A percentile compares a stretch with the other conserved stretches of the same genome.
These are phyloP conservation scores for Tetradesmus lagerheimii DNA, from an alignment of 139 green algal genomes.

Conservation along the genomic window DNA sequence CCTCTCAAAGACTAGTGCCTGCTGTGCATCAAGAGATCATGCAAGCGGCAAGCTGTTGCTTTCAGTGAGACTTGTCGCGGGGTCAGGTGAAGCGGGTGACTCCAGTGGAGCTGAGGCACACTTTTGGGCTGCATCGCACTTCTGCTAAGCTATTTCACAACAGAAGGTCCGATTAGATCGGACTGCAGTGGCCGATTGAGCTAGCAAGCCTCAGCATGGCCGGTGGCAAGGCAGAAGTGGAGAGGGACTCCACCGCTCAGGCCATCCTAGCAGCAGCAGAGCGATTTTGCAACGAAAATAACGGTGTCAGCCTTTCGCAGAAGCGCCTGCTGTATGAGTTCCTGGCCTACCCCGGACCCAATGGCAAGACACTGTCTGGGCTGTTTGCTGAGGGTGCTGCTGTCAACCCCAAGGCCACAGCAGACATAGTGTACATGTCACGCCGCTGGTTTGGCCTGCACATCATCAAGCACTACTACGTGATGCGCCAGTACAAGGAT, in stretches of 20 bases:
- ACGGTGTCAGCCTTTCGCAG: background rate
- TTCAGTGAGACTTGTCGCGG: background rate
- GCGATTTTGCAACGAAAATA: background rate
- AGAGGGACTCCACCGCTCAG: background rate
- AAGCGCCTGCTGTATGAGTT: slow-evolving; percentile 38
- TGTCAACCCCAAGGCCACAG: background rate
- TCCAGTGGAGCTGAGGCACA: background rate
- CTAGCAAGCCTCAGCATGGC: background rate
- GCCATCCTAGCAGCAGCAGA: slow-evolving; percentile 8
- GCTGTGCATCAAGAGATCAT: background rate
- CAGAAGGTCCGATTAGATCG: too few species aligned
- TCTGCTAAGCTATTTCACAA: background rate
- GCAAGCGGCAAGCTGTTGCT: background rate
- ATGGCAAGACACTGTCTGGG: slow-evolving; percentile 28
- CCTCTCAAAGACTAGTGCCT: background rate
- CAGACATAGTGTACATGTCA: slow-evolving; percentile 23
- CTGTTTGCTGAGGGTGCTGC: slow-evolving; percentile 23
- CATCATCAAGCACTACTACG: slow-evolving; percentile 46
- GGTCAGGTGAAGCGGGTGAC: background rate
- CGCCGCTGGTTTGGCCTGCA: slow-evolving; percentile 6
- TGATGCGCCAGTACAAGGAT: slow-evolving; percentile 35
- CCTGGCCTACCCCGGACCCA: slow-evolving; percentile 4
- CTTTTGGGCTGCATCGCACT: background rate
- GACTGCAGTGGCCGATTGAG: background rate
- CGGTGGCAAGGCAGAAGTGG: background rate